Evolutionary conservation across 2,329 filamentous ascomycete genomes (phyloP), one percentile per base, ranked within the genome.

Genomic region (Botrytis cinerea): DNA sequence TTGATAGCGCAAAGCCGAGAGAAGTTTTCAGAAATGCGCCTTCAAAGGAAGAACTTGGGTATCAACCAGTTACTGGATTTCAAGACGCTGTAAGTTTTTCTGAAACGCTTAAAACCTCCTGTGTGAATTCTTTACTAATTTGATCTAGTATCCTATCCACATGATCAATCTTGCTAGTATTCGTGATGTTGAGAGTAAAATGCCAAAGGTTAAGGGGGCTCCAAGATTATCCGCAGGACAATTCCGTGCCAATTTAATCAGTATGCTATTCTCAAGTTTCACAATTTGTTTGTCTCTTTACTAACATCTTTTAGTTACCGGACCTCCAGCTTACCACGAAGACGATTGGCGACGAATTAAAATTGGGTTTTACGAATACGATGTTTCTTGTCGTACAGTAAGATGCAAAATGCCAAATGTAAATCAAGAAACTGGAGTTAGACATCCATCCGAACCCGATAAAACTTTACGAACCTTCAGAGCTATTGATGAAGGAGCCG

Each of bases 361-460:
- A 12, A 84, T 84, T 9, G 82, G 82, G 2, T 83, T 84, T 22
- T 87, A 86, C 73, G 84, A 89, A 10, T 89, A 90, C 75, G 84
- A 88, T 74, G 85, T 90, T 28, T 87, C 89, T 0, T 91, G 90
- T 78, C 87, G 91, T 45, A 92, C 91, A 0, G 88, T 90, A 0
- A 86, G 91, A 72, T 93, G 92, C 82, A 92, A 90, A 77, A 81
- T 94, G 77, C 91, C 91, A 32, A 93, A 93, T 77, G 89, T 93
- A 1, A 86, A 93, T 80, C 91, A 87, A 70, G 68, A 73, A n/a
- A 80, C 77, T 2, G 80, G 79, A 20, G 78, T 79, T 25, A 73
- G 75, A 66, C 79, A 81, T 67, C 66, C 77, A 28, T 75, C 89
- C 84, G 9, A 92, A 87, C n/a, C 90, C 0, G 87, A 90, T 78